Base-by-base conservation (phyloP, 495 filamentous ascomycete species). In the Neurospora intermedia region DNA sequence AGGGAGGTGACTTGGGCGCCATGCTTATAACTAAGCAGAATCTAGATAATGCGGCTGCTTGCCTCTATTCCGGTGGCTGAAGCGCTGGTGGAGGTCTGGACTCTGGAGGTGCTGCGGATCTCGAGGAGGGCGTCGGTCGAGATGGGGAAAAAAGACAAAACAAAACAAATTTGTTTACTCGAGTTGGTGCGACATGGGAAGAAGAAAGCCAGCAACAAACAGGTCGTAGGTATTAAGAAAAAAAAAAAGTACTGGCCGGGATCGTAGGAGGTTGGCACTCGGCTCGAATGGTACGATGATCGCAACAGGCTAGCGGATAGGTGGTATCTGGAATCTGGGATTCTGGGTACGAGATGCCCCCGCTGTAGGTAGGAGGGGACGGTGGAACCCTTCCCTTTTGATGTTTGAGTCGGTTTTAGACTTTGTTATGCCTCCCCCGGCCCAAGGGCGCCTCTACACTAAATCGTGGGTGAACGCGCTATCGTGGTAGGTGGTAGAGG, bases 1-100 rank as follows among this genome's bases (percentile, higher is more conserved):
- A 86, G 0, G 82, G 81, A n/a, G 83, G 78, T 1, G 79, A 73
- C 31, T 76, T 77, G n/a, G 73, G 70, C 69, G 78, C 73, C 75
- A 75, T 80, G 59, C 74, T 59, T 59, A 31, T 43, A 10, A 10
- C 27, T 43, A 66, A 66, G 54, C 54, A 35, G 54, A 66, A 18
- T 38, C 15, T 27, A 66, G 54, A 38, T 27, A 15, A 13, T 13
- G 20, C 23, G 48, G 48, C 48, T 59, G 48, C 48, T 59, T 59
- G 48, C 20, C 48, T 59, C 48, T 66, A 66, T 66, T 38, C 27
- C 23, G 54, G 54, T 35, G 54, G 27, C 54, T 66, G 54, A 27
- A 66, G 54, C 54, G 27, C 54, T 66, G 27, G 54, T 66, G 27
- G 54, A 66, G 6, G 54, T 66, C 15, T 66, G 27, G 54, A 66